Evolutionary conservation across 2,329 filamentous ascomycete species (phyloP), one percentile per base, ranked within the genome.

Genomic region (Pyrenochaeta sp.): DNA sequence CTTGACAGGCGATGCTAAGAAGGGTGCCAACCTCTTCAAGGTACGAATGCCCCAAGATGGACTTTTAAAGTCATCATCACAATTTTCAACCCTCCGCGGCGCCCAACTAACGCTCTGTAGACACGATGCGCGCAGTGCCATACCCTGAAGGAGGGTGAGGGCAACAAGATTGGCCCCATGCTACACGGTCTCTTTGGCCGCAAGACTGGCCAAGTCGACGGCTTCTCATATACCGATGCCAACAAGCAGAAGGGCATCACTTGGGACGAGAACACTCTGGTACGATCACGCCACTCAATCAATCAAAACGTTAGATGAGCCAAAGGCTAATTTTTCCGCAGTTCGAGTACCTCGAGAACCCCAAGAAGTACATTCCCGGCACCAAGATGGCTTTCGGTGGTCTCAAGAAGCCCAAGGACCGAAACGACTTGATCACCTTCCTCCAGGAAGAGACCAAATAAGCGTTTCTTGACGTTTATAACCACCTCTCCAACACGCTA

Each of bases 361-460:
- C 95, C 83, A 99, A 99, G 90, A 98, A 98, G 87, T 99, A 93
- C 88, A 97, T 99, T 67, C 95, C 95, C 71, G 95, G 95, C 72
- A 99, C 95, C 84, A 99, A 98, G 92, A 99, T 99, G 95, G 95
- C 95, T 74, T 99, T 98, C 79, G 95, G 95, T 83, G 95, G 95
- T 81, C 87, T 99, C 77, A 99, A 99, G 93, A 99, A 99, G 91
- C 87, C 88, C 78, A 98, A 98, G 91, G 95, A 98, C 85, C 88
- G 95, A 80, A 97, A 98, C 81, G 94, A 99, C 82, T 86, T 99
- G 75, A 97, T 99, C 87, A 92, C 92, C 75, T 90, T 81, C 86
- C 85, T 92, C 77, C 83, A 85, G 79, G 83, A 90, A 63, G 78
- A 86, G 72, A 91, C 88, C 73, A 82, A 83, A 81, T 92, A 91